These are phyloP conservation scores for Candida oleophila DNA, from an alignment of 805 yeast genomes.

Conservation along the genomic window DNA sequence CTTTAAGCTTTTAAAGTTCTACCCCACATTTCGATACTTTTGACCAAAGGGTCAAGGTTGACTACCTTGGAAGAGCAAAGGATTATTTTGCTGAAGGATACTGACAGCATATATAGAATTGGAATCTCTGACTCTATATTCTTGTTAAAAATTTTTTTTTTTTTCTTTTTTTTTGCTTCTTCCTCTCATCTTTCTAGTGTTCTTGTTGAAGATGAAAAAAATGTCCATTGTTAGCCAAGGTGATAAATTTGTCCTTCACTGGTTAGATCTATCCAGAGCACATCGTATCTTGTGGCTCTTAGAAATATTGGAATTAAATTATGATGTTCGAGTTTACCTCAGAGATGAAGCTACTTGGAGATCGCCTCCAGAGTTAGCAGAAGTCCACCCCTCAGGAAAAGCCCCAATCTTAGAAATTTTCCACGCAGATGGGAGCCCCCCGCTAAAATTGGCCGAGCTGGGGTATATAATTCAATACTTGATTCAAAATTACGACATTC, in stretches of 20 bases:
- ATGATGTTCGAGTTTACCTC: conserved; percentile 51
- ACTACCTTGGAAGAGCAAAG: not conserved
- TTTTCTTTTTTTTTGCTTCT: not conserved
- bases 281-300: conserved; percentile 63
- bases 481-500: conserved; percentile 33
- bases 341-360: conserved; percentile 47
- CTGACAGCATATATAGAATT: too few relatives aligned
- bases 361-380: conserved; percentile 45
- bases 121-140: too few relatives aligned
- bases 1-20: not conserved
- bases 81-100: too few relatives aligned
- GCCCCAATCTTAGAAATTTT: conserved; percentile 55
- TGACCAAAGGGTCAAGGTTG: not conserved
- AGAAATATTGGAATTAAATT: conserved; percentile 58
- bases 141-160: too few relatives aligned
- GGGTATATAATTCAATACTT: conserved; percentile 40
- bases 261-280: conserved; percentile 56
- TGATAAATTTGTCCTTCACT: conserved; percentile 25
- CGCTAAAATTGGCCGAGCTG: conserved; percentile 33
- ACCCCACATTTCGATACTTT: not conserved
- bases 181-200: too few relatives aligned
- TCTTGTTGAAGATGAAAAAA: not conserved
- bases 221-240: conserved; percentile 4
- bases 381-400: conserved; percentile 63
- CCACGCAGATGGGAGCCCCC: conserved; percentile 34